Evolutionary conservation across 2,329 filamentous ascomycete genomes (phyloP).

Genomic region (Stagonosporopsis tanaceti): DNA sequence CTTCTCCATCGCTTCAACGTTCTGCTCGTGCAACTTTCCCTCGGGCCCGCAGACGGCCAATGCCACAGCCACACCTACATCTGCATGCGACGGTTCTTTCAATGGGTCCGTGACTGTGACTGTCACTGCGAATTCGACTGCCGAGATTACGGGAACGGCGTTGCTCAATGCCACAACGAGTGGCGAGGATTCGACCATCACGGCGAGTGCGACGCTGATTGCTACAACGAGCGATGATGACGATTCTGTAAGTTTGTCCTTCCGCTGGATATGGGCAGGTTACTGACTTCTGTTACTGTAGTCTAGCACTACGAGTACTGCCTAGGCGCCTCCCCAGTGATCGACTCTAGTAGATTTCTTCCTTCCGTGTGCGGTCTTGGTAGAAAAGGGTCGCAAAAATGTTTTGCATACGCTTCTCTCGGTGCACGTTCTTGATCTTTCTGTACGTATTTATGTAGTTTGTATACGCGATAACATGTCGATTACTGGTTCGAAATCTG

Average conservation of each 20-base stretch:
- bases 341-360: no score
- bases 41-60: not conserved
- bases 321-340: no score
- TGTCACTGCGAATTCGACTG: not conserved
- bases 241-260: not conserved
- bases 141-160: not conserved
- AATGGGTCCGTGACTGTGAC: not conserved
- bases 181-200: not conserved
- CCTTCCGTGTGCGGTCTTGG: not conserved
- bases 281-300: no score
- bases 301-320: no score
- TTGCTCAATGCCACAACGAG: not conserved
- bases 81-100: not conserved
- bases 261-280: no score
- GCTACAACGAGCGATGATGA: not conserved
- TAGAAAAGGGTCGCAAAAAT: no score
- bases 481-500: no score
- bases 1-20: not conserved
- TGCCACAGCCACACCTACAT: not conserved
- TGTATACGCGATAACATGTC: no score
- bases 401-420: no score
- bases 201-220: not conserved
- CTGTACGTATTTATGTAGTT: no score
- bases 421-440: no score
- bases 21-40: constrained; percentile 1